Base-by-base conservation (phyloP, 225 moss, liverwort and hornwort species). In the Physcomitrellopsis africana region DNA sequence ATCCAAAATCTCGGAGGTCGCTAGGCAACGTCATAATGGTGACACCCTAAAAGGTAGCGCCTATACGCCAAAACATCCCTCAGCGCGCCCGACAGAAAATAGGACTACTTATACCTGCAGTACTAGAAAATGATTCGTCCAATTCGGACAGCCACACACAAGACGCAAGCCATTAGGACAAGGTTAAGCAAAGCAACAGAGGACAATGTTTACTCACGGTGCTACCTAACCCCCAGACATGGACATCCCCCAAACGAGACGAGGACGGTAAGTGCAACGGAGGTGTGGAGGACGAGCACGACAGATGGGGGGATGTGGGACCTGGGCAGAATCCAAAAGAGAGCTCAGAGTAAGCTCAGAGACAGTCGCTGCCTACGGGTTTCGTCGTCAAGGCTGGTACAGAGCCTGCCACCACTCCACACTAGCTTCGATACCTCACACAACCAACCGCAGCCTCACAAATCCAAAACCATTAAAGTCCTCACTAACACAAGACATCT, bases 331-430 rank as follows among this genome's bases (percentile, higher is more conserved):
- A n/a, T n/a, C n/a, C n/a, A n/a, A n/a, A n/a, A n/a, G n/a, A n/a
- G n/a, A n/a, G 16, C 4, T 29, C 29, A 2, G 4, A 29, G 4
- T 2, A 4, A 2, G 2, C 29, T 29, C 4, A 2, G 29, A 8
- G 15, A 20, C 11, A 62, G 0, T 17, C 48, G 60, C 52, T 9
- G 47, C 41, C 18, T 9, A 41, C 48, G 45, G 7, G 5, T 51
- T 24, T 43, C 60, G 0, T 19, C 51, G 23, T 7, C 41, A 48
- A 15, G 1, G 11, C n/a, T 29, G 54, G 13, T 16, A 62, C 37
- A 19, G 19, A 48, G 59, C 11, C 14, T 27, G 44, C 61, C 14
- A 49, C 45, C 63, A 29, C 76, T 76, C 29, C 27, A 19, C 72
- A 51, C 72, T 32, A 29, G 29, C 29, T 59, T 15, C 62, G 9